Evolutionary conservation across 768 basidiomycete species (phyloP), one percentile per base, ranked within the genome.

Genomic region (Calocera viscosa): DNA sequence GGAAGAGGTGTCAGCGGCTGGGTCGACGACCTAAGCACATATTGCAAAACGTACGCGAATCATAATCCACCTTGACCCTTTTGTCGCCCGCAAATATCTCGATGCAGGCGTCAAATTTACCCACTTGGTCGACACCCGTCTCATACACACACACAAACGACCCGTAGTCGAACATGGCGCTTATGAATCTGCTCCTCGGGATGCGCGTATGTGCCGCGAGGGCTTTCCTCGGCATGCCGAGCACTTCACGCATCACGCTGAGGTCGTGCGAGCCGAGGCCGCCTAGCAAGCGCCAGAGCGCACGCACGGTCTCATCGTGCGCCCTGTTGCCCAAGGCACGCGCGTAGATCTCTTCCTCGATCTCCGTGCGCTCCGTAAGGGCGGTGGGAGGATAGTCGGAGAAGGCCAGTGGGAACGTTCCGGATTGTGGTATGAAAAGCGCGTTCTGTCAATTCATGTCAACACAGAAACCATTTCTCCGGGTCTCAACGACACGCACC

Each of bases 51-150:
- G 34, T 65, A 71, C 72, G 71, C 69, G 63, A 72, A 69, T 40
- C 71, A 69, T 65, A 60, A 60, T 60, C 53, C 41, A 75, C 63
- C 68, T 72, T 72, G 26, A 74, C 43, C n/a, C 72, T 43, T 43
- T 72, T 70, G 35, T 70, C 71, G 14, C 70, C 70, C 8, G 72
- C 73, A 64, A 70, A 68, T 2, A 76, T 71, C 69, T 76, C 75
- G 68, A 76, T 70, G 40, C 71, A 70, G 22, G 74, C 74, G 49
- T 76, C 74, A 67, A 76, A 76, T 12, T 70, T 49, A 5, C 69
- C 69, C 1, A 76, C 74, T 0, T 64, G 2, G 39, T 71, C 69
- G 16, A 71, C 68, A 34, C 71, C 68, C 30, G 74, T 72, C 70
- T 75, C 73, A 64, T 75, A 76, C 38, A 67, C 64, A 10, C 72